A percentile compares a stretch with the other conserved stretches of the same genome.
These are phyloP conservation scores for Hypoxylon sp. DNA, from an alignment of 2,329 filamentous ascomycete species.

Conservation along the genomic window DNA sequence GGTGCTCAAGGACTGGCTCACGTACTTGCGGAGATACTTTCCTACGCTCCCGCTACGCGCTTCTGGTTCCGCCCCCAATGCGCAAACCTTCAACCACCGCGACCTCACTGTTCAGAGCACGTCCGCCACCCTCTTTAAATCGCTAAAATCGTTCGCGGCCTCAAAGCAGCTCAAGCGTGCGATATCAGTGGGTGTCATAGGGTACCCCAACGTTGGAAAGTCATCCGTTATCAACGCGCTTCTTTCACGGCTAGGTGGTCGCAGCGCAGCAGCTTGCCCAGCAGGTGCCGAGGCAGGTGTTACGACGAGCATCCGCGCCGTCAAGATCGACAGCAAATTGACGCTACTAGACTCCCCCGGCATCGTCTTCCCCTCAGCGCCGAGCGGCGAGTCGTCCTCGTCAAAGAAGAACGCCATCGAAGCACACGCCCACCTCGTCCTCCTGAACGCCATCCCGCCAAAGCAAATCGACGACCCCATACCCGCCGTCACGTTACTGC, in stretches of 20 bases:
- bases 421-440: constrained; percentile 86
- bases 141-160: constrained; percentile 90
- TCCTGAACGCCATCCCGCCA: constrained; percentile 92
- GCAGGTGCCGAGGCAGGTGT: constrained; percentile 93
- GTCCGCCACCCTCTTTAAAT: constrained; percentile 86
- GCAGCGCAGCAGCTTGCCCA: constrained; percentile 79
- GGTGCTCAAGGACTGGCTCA: constrained; percentile 87
- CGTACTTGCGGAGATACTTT: constrained; percentile 88
- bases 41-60: constrained; percentile 91
- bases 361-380: constrained; percentile 87
- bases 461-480: constrained; percentile 95
- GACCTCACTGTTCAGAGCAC: constrained; percentile 89
- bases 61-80: constrained; percentile 84
- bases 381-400: constrained; percentile 42
- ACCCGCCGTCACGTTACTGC: constrained; percentile 86
- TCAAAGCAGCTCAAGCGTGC: constrained; percentile 88
- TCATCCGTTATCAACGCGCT: constrained; percentile 97
- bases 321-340: constrained; percentile 95
- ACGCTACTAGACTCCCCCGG: constrained; percentile 94
- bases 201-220: constrained; percentile 96
- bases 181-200: constrained; percentile 92
- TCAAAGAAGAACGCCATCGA: constrained; percentile 72
- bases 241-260: constrained; percentile 80
- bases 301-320: constrained; percentile 87
- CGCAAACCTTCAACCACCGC: constrained; percentile 92